Conservation (phyloP, 345 rosid genomes). For the Firmiana major region DNA sequence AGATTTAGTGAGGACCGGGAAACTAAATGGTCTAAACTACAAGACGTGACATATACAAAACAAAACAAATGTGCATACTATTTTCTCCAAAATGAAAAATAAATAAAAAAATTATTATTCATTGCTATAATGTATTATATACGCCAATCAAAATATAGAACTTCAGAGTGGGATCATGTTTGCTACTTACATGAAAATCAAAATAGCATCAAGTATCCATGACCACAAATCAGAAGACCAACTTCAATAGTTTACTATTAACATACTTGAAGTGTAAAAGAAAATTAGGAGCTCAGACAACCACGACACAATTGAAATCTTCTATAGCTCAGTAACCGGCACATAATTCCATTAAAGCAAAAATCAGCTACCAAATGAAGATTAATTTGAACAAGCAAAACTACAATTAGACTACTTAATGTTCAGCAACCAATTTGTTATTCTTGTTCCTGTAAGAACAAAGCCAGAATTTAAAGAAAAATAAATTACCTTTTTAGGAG, state of each 20-base stretch:
- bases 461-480: neutral
- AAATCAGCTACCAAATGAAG: neutral
- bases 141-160: neutral
- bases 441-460: neutral
- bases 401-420: neutral
- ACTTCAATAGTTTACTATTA: neutral
- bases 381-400: neutral
- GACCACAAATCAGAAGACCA: neutral
- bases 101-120: neutral
- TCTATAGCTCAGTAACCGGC: neutral
- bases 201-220: neutral
- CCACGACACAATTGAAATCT: neutral
- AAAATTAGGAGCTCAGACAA: neutral
- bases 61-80: neutral
- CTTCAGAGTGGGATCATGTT: neutral
- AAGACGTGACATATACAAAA: neutral
- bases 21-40: neutral
- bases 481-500: constrained; percentile 61
- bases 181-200: neutral
- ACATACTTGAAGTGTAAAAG: neutral
- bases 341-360: constrained; percentile 2
- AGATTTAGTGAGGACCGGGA: neutral
- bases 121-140: neutral
- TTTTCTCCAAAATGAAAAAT: neutral
- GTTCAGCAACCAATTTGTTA: neutral